Base-by-base conservation (phyloP, 768 basidiomycete species). In the Naganishia antarctica region DNA sequence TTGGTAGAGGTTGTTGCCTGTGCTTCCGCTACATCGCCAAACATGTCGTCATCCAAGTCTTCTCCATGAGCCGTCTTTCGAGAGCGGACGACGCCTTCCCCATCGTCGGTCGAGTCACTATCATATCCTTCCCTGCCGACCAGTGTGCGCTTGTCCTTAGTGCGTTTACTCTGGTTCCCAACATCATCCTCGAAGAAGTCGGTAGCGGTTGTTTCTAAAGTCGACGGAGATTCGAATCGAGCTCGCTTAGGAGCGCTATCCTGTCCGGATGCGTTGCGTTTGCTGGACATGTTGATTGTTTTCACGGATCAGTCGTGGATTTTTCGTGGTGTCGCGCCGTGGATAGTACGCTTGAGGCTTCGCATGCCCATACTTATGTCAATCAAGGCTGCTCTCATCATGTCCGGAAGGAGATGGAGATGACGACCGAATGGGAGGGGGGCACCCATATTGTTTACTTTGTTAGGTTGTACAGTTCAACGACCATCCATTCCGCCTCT, bases 51-150 rank as follows among this genome's bases (percentile, higher is more conserved):
- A 67, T 87, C 86, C 15, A 64, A 71, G 12, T 84, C 85, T 12
- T 83, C 84, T 25, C 66, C 69, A 18, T 61, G 69, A 0, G 60
- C 61, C 7, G 58, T 51, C 76, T 85, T 83, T 65, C 92, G 83
- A 73, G 88, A 89, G n/a, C 78, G 79, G 9, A 92, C 92, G 40
- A 93, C 90, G n/a, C 90, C 88, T 76, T 96, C 91, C 4, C 59
- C 63, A 32, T 64, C 63, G 34, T 67, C 66, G 12, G 66, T 64
- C 28, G 58, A 64, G 40, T 64, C 66, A 46, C 90, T 91, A 13
- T 93, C 91, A 75, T 96, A 97, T 16, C 93, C 86, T 60, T 90
- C 90, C 18, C 83, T 87, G 65, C 71, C 76, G 73, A 87, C 88
- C 64, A 96, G 84, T 48, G 85, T 84, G 23, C 89, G 86, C 74